Conservation (phyloP, 352 stramenopile genomes). For the Phytopythium litorale region DNA sequence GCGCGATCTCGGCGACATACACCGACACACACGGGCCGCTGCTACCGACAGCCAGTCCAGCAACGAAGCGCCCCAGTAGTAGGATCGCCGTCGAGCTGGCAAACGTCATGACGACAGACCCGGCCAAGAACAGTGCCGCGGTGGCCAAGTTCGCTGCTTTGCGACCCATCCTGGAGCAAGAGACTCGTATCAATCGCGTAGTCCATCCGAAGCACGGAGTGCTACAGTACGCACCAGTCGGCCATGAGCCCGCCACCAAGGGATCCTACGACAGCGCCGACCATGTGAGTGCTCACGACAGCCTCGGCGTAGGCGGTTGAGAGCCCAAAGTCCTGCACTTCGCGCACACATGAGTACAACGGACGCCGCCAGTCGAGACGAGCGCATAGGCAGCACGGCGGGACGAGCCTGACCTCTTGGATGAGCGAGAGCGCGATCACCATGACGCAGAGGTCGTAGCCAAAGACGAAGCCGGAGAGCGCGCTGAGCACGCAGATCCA, state of each 20-base stretch:
- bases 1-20: slow-evolving; percentile 66
- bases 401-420: slow-evolving; percentile 30
- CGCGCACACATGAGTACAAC: too few species aligned
- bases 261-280: slow-evolving; percentile 62
- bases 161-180: slow-evolving; percentile 35
- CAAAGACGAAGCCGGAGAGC: slow-evolving; percentile 69
- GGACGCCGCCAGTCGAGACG: too few species aligned
- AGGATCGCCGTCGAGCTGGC: slow-evolving; percentile 37
- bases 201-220: too few species aligned
- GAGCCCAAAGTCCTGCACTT: slow-evolving; percentile 47
- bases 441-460: slow-evolving; percentile 79
- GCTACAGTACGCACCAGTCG: slow-evolving; percentile 32
- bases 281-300: slow-evolving; percentile 67
- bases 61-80: slow-evolving; percentile 63
- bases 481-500: slow-evolving; percentile 60
- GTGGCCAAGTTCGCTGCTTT: slow-evolving; percentile 65
- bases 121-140: slow-evolving; percentile 47
- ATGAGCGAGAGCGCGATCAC: slow-evolving; percentile 66
- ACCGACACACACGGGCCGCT: slow-evolving; percentile 62
- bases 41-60: slow-evolving; percentile 54
- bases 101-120: slow-evolving; percentile 70
- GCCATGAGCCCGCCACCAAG: slow-evolving; percentile 46
- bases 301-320: slow-evolving; percentile 44
- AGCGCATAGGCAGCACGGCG: too few species aligned
- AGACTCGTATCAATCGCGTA: too few species aligned